A percentile compares a stretch with the other conserved stretches of the same genome.
Evolutionary conservation across 2,329 filamentous ascomycete species (phyloP).

Genomic region (Aspergillus hortae): DNA sequence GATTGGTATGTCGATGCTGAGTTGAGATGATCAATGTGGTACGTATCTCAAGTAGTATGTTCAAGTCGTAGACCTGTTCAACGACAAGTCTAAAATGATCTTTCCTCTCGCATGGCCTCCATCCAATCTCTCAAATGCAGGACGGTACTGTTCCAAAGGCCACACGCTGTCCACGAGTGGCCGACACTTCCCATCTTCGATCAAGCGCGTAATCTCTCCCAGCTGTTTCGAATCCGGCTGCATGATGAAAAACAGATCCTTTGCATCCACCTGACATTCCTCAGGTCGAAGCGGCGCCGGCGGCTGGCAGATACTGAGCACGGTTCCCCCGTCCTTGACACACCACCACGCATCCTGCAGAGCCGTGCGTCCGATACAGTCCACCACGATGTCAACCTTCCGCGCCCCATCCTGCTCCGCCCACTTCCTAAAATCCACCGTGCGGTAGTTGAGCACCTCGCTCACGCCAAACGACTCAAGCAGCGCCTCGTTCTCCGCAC

Average conservation of each 20-base stretch:
- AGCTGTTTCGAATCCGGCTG: slow-evolving; percentile 35
- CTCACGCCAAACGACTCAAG: slow-evolving; percentile 40
- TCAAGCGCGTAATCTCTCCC: slow-evolving; percentile 34
- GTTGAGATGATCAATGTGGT: too few relatives aligned
- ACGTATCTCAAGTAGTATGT: not conserved
- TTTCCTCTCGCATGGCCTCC: slow-evolving; percentile 43
- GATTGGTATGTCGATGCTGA: too few relatives aligned
- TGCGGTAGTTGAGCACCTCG: slow-evolving; percentile 41
- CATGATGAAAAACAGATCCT: slow-evolving; percentile 43
- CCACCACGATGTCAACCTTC: slow-evolving; percentile 44
- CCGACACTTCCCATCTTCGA: slow-evolving; percentile 36
- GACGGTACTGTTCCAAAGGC: slow-evolving; percentile 37
- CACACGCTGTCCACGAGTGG: slow-evolving; percentile 42
- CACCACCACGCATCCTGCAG: slow-evolving; percentile 43
- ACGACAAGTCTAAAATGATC: slow-evolving; percentile 34
- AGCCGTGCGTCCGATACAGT: slow-evolving; percentile 42
- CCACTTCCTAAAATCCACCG: slow-evolving; percentile 25
- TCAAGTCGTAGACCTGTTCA: not conserved
- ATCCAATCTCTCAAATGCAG: slow-evolving; percentile 39
- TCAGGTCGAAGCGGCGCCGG: slow-evolving; percentile 29
- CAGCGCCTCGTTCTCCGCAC: slow-evolving; percentile 34
- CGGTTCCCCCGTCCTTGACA: slow-evolving; percentile 33
- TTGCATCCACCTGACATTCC: slow-evolving; percentile 22
- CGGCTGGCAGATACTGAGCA: slow-evolving; percentile 41
- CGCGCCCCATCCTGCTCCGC: slow-evolving; percentile 16